A percentile compares a stretch with the other conserved stretches of the same genome.
These are phyloP conservation scores for Sarocladium oryzae DNA, from an alignment of 2,329 filamentous ascomycete genomes.

Conservation along the genomic window DNA sequence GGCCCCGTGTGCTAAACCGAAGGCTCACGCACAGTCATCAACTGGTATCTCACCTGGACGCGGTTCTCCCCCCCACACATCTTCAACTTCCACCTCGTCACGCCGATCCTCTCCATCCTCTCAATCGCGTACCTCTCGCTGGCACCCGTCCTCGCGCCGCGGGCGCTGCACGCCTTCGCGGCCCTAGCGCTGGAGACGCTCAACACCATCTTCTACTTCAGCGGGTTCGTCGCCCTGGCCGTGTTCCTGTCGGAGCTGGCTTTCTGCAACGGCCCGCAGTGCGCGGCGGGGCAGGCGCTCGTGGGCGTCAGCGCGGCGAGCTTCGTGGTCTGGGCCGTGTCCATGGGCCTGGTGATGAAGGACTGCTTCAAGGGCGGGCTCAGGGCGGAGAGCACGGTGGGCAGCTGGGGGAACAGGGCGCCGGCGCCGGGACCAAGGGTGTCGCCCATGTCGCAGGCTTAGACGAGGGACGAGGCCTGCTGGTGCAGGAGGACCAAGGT, in stretches of 20 bases:
- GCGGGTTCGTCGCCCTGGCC: constrained; percentile 51
- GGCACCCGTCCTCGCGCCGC: constrained; percentile 37
- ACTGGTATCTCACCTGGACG: constrained; percentile 54
- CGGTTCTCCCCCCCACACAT: constrained; percentile 46
- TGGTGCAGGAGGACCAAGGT: background rate
- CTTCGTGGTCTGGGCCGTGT: constrained; percentile 47
- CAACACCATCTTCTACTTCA: constrained; percentile 52
- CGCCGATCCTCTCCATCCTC: constrained; percentile 45
- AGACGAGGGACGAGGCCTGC: constrained; percentile 2
- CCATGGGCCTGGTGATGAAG: constrained; percentile 37
- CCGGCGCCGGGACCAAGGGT: background rate
- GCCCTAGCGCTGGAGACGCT: constrained; percentile 42
- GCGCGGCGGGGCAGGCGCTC: constrained; percentile 46
- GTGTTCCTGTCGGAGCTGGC: constrained; percentile 49
- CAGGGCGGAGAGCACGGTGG: background rate
- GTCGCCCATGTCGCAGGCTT: constrained; percentile 32
- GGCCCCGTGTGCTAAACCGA: no score
- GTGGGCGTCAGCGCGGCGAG: constrained; percentile 47
- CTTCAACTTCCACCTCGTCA: constrained; percentile 52
- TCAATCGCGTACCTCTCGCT: constrained; percentile 49
- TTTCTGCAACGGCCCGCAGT: constrained; percentile 53
- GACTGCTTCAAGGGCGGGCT: constrained; percentile 39
- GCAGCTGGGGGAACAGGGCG: background rate
- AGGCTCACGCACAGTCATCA: no score
- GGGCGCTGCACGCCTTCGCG: constrained; percentile 41